Evolutionary conservation across 208 protist genomes (phyloP).

Genomic region (Trypanosoma platydactyli): DNA sequence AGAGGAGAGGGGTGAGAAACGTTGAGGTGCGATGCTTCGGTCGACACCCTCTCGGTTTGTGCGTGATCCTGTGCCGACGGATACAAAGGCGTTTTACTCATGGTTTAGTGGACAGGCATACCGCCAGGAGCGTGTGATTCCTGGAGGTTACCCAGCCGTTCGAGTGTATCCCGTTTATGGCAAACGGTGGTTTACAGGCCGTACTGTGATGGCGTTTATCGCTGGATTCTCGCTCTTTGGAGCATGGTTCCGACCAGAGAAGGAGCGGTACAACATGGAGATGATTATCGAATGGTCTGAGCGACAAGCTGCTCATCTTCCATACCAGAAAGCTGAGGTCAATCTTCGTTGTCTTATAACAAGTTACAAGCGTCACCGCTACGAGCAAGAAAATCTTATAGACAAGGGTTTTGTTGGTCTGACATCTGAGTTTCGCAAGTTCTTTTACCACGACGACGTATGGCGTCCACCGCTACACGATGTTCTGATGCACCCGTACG

Average conservation of each 20-base stretch:
- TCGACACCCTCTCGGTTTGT: slow-evolving; percentile 55
- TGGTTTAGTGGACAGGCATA: slow-evolving; percentile 91
- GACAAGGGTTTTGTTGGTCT: slow-evolving; percentile 91
- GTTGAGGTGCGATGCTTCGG: slow-evolving; percentile 46
- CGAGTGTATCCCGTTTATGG: slow-evolving; percentile 90
- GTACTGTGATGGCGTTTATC: slow-evolving; percentile 82
- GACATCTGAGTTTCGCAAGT: slow-evolving; percentile 89
- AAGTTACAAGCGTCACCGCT: slow-evolving; percentile 85
- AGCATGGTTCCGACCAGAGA: slow-evolving; percentile 82
- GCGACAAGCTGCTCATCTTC: slow-evolving; percentile 75
- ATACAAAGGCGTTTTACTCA: slow-evolving; percentile 89
- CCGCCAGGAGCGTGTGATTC: slow-evolving; percentile 86
- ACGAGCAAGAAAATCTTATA: slow-evolving; percentile 88
- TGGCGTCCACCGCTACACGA: slow-evolving; percentile 87
- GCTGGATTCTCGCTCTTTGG: slow-evolving; percentile 87
- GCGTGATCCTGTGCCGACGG: slow-evolving; percentile 81
- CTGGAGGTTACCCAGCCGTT: slow-evolving; percentile 83
- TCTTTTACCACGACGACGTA: slow-evolving; percentile 93
- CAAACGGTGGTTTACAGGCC: slow-evolving; percentile 89
- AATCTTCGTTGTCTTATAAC: slow-evolving; percentile 78
- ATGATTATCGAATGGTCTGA: slow-evolving; percentile 89
- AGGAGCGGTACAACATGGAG: slow-evolving; percentile 89
- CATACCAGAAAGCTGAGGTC: slow-evolving; percentile 88
- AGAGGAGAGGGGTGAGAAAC: neutral
- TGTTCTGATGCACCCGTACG: slow-evolving; percentile 87